These are phyloP conservation scores for Raddia distichophylla DNA, from an alignment of 176 grass and related monocot genomes.

Conservation along the genomic window DNA sequence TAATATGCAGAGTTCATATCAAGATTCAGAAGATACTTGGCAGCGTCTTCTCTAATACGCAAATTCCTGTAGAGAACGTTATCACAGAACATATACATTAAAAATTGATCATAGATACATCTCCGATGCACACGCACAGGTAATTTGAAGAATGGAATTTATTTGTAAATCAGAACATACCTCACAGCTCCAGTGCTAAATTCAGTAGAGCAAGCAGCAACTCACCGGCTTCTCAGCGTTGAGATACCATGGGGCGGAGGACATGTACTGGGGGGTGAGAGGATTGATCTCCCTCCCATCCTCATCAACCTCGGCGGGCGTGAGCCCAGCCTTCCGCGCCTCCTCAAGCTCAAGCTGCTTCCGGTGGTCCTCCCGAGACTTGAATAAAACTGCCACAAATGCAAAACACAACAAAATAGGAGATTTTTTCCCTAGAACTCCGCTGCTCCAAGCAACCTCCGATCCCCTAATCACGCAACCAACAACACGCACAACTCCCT, in stretches of 20 bases:
- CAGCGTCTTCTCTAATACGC: conserved; percentile 96
- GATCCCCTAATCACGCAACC: too few relatives aligned
- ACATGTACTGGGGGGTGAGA: conserved; percentile 99
- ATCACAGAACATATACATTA: conserved; percentile 7
- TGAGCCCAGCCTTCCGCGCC: conserved; percentile 85
- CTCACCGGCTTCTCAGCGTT: conserved; percentile 85
- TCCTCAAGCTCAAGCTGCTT: conserved; percentile 97
- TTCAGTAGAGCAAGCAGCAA: background rate
- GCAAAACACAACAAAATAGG: background rate
- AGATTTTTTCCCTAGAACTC: background rate
- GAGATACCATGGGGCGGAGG: conserved; percentile 98
- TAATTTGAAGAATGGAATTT: background rate
- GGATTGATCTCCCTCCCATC: conserved; percentile 99
- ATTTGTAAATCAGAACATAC: conserved; percentile 27
- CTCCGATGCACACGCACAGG: background rate
- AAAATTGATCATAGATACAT: background rate
- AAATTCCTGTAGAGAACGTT: conserved; percentile 63
- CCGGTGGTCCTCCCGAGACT: conserved; percentile 86
- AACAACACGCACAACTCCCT: too few relatives aligned
- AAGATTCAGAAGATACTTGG: conserved; percentile 89
- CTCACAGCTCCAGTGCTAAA: conserved; percentile 92
- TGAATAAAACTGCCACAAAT: conserved; percentile 62
- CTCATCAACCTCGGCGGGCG: conserved; percentile 83
- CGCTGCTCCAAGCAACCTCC: background rate
- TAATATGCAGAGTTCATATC: conserved; percentile 99